These are phyloP conservation scores for Globisporangium nodosum DNA, from an alignment of 352 stramenopile genomes.

Conservation along the genomic window DNA sequence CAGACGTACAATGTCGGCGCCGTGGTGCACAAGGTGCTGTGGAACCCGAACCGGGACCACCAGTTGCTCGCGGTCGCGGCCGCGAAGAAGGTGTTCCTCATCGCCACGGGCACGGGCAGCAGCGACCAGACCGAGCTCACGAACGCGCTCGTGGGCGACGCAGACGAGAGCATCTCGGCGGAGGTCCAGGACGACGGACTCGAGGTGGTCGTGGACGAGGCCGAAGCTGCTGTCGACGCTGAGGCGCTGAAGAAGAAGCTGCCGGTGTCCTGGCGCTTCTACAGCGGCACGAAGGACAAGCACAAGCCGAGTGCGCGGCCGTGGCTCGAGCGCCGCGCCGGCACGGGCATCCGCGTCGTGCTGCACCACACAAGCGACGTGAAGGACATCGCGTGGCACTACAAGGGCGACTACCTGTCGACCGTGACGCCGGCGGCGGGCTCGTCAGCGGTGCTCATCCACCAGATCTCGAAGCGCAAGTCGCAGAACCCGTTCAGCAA, in stretches of 20 bases:
- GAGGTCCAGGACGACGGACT: conserved; percentile 36
- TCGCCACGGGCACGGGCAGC: conserved; percentile 93
- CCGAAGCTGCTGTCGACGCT: conserved; percentile 59
- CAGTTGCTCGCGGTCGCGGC: conserved; percentile 93
- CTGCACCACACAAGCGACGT: conserved; percentile 89
- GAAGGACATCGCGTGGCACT: conserved; percentile 95
- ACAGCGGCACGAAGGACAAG: conserved; percentile 78
- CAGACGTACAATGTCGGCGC: conserved; percentile 89
- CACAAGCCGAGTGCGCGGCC: conserved; percentile 53
- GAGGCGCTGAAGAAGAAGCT: conserved; percentile 87
- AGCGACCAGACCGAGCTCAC: conserved; percentile 92
- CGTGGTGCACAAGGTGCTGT: conserved; percentile 91
- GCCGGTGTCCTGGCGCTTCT: conserved; percentile 88
- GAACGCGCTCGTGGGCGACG: conserved; percentile 90
- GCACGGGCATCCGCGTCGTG: conserved; percentile 78
- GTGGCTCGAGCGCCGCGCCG: conserved; percentile 75
- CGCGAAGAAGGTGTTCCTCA: conserved; percentile 88
- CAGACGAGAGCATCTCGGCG: conserved; percentile 61
- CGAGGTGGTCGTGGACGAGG: conserved; percentile 66
- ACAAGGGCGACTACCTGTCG: conserved; percentile 99
- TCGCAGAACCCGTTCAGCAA: conserved; percentile 97
- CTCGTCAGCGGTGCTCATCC: conserved; percentile 93
- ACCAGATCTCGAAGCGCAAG: conserved; percentile 96
- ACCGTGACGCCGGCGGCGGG: conserved; percentile 89
- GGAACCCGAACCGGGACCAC: conserved; percentile 96